Evolutionary conservation across 2,329 filamentous ascomycete species (phyloP).

Genomic region (Beauveria asiatica): DNA sequence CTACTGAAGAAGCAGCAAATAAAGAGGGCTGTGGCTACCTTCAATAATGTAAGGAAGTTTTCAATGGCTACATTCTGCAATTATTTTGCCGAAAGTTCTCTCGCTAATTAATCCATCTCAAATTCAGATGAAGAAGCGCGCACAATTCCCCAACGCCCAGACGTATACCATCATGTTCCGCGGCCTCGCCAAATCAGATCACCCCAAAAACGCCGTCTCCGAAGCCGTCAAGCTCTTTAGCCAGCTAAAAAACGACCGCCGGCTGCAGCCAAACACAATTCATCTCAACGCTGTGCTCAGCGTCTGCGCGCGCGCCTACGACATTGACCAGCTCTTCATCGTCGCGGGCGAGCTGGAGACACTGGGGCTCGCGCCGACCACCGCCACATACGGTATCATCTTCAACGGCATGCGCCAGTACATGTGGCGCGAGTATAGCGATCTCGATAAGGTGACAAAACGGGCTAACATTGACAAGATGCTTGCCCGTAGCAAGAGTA

Average conservation of each 20-base stretch:
- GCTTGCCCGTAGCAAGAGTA: constrained; percentile 57
- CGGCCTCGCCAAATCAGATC: constrained; percentile 57
- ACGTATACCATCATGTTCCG: constrained; percentile 80
- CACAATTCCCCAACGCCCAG: constrained; percentile 66
- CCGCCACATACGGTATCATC: constrained; percentile 71
- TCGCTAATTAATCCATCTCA: constrained; percentile 9
- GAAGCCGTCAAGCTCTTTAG: constrained; percentile 72
- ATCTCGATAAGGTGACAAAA: constrained; percentile 23
- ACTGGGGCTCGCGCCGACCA: constrained; percentile 53
- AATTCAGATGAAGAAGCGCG: constrained; percentile 84
- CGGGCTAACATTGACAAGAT: constrained; percentile 31
- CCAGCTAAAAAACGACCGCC: constrained; percentile 56
- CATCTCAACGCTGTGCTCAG: constrained; percentile 85
- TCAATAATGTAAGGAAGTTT: constrained; percentile 61
- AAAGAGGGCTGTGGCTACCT: constrained; percentile 65
- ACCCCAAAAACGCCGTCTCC: constrained; percentile 50
- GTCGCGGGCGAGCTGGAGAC: constrained; percentile 66
- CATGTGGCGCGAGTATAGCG: constrained; percentile 18
- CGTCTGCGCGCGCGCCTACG: constrained; percentile 64
- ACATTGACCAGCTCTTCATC: constrained; percentile 74
- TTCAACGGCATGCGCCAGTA: constrained; percentile 60
- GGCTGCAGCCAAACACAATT: constrained; percentile 63
- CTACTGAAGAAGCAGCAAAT: constrained; percentile 53
- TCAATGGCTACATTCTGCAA: no score
- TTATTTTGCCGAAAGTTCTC: no score